Percentiles rank a stretch among this genome's conserved stretches.
Conservation (phyloP, 2,329 filamentous ascomycete genomes). For the Fonsecaea multimorphosa region DNA sequence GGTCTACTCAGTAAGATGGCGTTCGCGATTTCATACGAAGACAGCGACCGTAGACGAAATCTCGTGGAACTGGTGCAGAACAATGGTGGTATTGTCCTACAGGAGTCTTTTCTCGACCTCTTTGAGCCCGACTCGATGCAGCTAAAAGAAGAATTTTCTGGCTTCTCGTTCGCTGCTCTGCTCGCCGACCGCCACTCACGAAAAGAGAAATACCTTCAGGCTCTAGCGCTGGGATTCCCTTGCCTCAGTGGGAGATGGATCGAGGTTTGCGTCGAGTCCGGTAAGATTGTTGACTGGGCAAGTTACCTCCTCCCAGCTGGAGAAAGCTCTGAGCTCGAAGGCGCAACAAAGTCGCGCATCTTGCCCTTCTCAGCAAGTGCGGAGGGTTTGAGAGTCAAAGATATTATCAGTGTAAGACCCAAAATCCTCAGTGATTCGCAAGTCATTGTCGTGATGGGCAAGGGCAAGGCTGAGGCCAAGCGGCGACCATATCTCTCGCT, state of each 20-base stretch:
- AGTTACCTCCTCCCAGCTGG: constrained; percentile 87
- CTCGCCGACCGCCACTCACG: constrained; percentile 86
- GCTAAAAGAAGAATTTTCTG: constrained; percentile 60
- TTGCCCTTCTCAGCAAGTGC: constrained; percentile 58
- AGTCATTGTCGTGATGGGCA: constrained; percentile 74
- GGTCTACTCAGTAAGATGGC: constrained; percentile 79
- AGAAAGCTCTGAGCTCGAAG: constrained; percentile 75
- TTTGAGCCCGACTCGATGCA: constrained; percentile 62
- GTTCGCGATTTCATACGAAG: constrained; percentile 80
- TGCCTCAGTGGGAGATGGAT: constrained; percentile 86
- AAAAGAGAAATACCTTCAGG: constrained; percentile 92
- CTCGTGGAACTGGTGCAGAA: constrained; percentile 69
- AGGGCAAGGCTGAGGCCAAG: constrained; percentile 65
- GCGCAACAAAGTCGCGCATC: constrained; percentile 76
- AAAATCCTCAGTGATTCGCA: constrained; percentile 68
- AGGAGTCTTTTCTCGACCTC: constrained; percentile 79
- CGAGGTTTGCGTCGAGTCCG: constrained; percentile 69
- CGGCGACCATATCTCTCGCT: constrained; percentile 80
- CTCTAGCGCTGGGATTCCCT: constrained; percentile 84
- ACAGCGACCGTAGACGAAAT: constrained; percentile 61
- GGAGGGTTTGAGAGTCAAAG: constrained; percentile 59
- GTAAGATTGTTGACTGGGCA: constrained; percentile 72
- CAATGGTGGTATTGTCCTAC: constrained; percentile 74
- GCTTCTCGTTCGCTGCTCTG: constrained; percentile 78
- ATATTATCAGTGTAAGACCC: constrained; percentile 65